Evolutionary conservation across 1,284 basidiomycete species (phyloP), one percentile per base, ranked within the genome.

Genomic region (Kwoniella shivajii): DNA sequence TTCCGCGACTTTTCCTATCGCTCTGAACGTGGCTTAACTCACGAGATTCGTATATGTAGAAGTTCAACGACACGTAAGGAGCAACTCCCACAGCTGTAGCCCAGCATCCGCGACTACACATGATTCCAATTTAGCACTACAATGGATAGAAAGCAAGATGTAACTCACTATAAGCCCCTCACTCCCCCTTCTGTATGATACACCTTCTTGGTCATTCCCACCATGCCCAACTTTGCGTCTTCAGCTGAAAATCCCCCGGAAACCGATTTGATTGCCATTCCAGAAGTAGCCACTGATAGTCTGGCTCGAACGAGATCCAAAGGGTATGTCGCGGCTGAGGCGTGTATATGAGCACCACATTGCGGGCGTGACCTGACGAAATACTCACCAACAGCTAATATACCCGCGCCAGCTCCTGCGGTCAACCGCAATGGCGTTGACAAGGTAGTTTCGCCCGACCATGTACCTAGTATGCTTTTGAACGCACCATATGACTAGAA

Each of bases 21-120:
- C n/a, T 38, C 37, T 13, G n/a, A 6, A 18, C 20, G n/a, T 18
- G 20, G 4, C 26, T 24, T 24, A 36, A 66, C 71, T 62, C 46
- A 67, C 72, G 54, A 9, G 60, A 63, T 51, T 76, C 74, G 63
- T 78, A 77, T 44, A 73, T 69, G 63, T 73, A 76, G 55, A 79
- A 79, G 57, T 79, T 79, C 52, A 79, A 74, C 6, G 75, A 77
- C 29, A 79, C 72, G 72, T 95, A 96, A 0, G 93, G 93, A 18
- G 93, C 93, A 24, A 97, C 92, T 2, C 93, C 93, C 50, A 90
- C 82, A 2, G 90, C 89, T 0, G 94, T 97, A 4, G 94, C 86
- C 44, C 92, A 82, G 49, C 93, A 80, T 0, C 94, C 94, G 18
- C 76, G 69, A 61, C 73, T 74, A 49, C 18, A 37, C 14, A 33